Conservation (phyloP, 257 asterid species). For the Ligustrum vulgare region DNA sequence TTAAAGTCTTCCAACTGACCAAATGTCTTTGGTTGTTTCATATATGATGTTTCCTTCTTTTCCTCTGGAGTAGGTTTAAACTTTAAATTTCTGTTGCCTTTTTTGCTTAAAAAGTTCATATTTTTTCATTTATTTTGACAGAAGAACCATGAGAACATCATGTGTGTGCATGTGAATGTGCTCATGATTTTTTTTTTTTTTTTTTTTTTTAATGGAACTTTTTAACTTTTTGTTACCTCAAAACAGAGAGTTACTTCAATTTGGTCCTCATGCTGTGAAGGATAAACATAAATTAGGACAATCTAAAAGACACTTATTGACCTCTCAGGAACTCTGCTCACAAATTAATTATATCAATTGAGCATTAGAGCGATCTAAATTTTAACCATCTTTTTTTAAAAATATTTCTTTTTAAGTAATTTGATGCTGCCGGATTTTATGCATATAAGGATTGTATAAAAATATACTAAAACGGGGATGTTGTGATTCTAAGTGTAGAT, state of each 20-base stretch:
- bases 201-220: not conserved
- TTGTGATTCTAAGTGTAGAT: too few relatives aligned
- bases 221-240: not conserved
- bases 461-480: not conserved
- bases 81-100: not conserved
- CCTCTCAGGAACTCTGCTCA: conserved; percentile 14
- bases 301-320: conserved; percentile 1
- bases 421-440: not conserved
- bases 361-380: not conserved
- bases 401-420: not conserved
- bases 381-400: not conserved
- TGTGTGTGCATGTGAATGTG: not conserved
- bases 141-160: not conserved
- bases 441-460: not conserved
- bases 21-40: conserved; percentile 1
- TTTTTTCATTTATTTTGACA: not conserved
- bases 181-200: not conserved
- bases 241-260: not conserved
- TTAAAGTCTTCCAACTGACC: conserved; percentile 1
- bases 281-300: not conserved
- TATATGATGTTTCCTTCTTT: not conserved
- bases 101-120: not conserved
- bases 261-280: not conserved
- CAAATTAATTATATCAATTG: not conserved
- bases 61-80: not conserved